A percentile compares a stretch with the other conserved stretches of the same genome.
Evolutionary conservation across 2,329 filamentous ascomycete species (phyloP).

Genomic region (Penicillium psychrosexuale): DNA sequence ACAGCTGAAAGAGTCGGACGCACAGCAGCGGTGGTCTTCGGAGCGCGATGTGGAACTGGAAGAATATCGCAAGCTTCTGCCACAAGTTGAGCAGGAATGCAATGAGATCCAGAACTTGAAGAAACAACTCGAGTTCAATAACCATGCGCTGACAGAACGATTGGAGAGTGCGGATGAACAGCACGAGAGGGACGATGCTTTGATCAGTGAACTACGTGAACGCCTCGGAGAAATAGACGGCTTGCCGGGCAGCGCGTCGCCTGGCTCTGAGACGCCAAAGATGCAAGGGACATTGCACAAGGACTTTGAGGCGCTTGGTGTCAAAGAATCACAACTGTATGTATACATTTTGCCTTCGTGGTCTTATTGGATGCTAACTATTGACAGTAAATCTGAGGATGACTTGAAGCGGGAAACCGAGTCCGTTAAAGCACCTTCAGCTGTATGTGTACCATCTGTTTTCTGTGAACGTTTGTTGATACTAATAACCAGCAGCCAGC

Average conservation of each 20-base stretch:
- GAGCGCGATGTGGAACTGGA: slow-evolving; percentile 44
- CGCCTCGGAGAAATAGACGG: slow-evolving; percentile 44
- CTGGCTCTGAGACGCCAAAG: slow-evolving; percentile 40
- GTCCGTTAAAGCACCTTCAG: slow-evolving; percentile 28
- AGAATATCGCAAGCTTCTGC: slow-evolving; percentile 46
- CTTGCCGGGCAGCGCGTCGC: slow-evolving; percentile 39
- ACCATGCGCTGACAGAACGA: slow-evolving; percentile 46
- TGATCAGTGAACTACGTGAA: slow-evolving; percentile 43
- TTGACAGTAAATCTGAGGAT: slow-evolving; percentile 40
- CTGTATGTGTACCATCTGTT: slow-evolving; percentile 13
- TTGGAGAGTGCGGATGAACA: slow-evolving; percentile 45
- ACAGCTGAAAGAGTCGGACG: slow-evolving; percentile 46
- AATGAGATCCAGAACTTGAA: slow-evolving; percentile 49
- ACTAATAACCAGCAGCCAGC: slow-evolving; percentile 24
- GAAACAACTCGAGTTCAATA: slow-evolving; percentile 49
- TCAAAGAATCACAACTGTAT: slow-evolving; percentile 40
- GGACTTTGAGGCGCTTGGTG: slow-evolving; percentile 42
- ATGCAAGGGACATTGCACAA: slow-evolving; percentile 41
- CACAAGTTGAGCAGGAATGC: slow-evolving; percentile 48
- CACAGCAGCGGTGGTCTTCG: slow-evolving; percentile 39
- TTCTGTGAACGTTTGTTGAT: not conserved
- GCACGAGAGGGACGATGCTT: slow-evolving; percentile 40
- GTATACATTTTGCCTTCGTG: slow-evolving; percentile 10
- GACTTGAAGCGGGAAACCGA: slow-evolving; percentile 39
- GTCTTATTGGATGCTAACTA: slow-evolving; percentile 19